phyloP scores from a whole-genome alignment of 768 basidiomycete genomes.

The Termitomyces heimii region DNA sequence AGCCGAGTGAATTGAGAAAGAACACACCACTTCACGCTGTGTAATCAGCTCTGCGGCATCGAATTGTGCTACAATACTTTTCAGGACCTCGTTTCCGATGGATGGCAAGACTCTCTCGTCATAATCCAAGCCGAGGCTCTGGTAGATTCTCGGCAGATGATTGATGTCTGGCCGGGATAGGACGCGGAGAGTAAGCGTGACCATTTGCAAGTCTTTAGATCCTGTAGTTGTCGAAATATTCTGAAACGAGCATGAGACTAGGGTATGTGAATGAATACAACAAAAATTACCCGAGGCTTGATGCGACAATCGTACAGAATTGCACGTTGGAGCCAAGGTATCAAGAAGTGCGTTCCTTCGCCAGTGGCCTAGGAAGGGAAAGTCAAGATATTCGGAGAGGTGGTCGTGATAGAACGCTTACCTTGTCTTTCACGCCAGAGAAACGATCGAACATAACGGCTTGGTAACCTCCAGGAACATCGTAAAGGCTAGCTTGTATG shows the following conservation, averaged over 20 bases:
- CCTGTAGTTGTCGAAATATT: constrained; percentile 99
- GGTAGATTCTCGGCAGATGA: constrained; percentile 91
- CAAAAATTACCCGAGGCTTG: constrained; percentile 75
- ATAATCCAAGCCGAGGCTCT: constrained; percentile 91
- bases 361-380: constrained; percentile 57
- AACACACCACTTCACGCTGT: constrained; percentile 89
- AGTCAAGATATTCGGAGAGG: not conserved
- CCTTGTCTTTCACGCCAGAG: constrained; percentile 80
- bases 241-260: constrained; percentile 29
- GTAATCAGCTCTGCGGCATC: constrained; percentile 97
- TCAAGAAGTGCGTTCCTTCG: constrained; percentile 94
- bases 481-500: constrained; percentile 49
- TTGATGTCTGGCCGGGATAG: constrained; percentile 88
- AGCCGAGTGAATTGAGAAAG: not conserved
- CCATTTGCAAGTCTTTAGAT: constrained; percentile 98
- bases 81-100: constrained; percentile 96
- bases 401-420: constrained; percentile 15
- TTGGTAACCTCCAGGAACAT: constrained; percentile 87
- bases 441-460: constrained; percentile 99
- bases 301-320: constrained; percentile 98
- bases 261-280: not conserved
- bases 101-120: constrained; percentile 97
- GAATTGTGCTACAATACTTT: constrained; percentile 97
- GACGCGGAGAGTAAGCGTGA: constrained; percentile 93
- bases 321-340: constrained; percentile 94